These are phyloP conservation scores for Hexamita inflata DNA, from an alignment of 208 protist genomes.

Conservation along the genomic window DNA sequence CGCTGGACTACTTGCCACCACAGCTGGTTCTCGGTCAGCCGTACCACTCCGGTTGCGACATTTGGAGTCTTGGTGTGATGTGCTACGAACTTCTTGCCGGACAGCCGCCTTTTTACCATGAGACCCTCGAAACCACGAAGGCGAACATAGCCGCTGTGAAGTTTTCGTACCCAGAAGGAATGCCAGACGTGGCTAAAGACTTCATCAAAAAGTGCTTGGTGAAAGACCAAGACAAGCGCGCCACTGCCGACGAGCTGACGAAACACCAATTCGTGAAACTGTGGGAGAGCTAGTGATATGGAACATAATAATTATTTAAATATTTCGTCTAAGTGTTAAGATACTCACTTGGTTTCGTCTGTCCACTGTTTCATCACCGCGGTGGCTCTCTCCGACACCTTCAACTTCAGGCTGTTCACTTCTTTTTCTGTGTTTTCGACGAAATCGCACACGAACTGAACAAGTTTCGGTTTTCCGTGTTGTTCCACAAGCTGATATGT, in stretches of 20 bases:
- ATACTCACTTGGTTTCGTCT: too few species aligned
- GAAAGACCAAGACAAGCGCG: neutral
- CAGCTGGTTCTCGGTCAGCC: conserved; percentile 44
- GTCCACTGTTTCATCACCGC: too few species aligned
- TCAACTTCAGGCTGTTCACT: too few species aligned
- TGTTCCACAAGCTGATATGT: too few species aligned
- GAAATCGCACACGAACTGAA: too few species aligned
- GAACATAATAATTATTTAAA: too few species aligned
- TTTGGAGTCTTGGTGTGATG: conserved; percentile 47
- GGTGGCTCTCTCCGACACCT: too few species aligned
- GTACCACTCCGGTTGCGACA: conserved; percentile 46
- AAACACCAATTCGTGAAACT: neutral
- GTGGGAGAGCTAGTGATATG: too few species aligned
- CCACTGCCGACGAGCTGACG: neutral
- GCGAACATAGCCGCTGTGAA: conserved; percentile 2
- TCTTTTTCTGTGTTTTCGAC: too few species aligned
- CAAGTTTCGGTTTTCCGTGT: too few species aligned
- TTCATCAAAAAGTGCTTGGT: neutral
- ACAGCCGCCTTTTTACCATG: conserved; percentile 43
- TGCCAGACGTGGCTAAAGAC: neutral
- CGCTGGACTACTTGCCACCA: conserved; percentile 51
- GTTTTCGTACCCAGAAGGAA: neutral
- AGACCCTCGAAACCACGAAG: conserved; percentile 17
- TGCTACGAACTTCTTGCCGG: conserved; percentile 43
- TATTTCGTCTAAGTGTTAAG: too few species aligned